Conservation (phyloP, 2,329 filamentous ascomycete species). For the Whalleya microplaca region DNA sequence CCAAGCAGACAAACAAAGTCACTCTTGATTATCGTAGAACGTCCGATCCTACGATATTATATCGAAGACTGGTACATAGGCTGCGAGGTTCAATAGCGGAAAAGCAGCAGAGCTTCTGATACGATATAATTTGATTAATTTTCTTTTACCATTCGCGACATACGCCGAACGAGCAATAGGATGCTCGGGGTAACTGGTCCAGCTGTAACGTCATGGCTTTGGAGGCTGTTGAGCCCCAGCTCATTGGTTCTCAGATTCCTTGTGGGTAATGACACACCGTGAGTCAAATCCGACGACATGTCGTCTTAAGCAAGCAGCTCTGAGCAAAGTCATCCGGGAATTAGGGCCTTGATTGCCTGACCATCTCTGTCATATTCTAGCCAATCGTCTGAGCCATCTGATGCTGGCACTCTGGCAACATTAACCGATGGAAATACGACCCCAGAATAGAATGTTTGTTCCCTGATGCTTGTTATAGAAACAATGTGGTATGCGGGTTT, state of each 20-base stretch:
- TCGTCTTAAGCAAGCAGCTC: slow-evolving; percentile 11
- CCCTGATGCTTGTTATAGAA: neutral
- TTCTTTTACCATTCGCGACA: slow-evolving; percentile 32
- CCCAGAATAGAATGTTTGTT: neutral
- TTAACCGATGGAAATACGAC: neutral
- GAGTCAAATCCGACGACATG: slow-evolving; percentile 30
- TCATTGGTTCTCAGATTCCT: slow-evolving; percentile 8
- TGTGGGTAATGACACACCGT: slow-evolving; percentile 16
- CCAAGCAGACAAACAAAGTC: neutral
- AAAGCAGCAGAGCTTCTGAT: slow-evolving; percentile 19
- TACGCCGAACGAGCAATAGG: slow-evolving; percentile 38
- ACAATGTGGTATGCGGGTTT: neutral
- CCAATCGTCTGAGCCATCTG: neutral
- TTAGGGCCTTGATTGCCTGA: neutral
- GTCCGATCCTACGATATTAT: slow-evolving; percentile 25
- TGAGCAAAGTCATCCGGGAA: neutral
- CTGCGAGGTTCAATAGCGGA: slow-evolving; percentile 10
- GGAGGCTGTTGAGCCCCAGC: neutral
- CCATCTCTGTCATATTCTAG: neutral
- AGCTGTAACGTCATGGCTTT: slow-evolving; percentile 36
- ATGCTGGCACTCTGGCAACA: neutral
- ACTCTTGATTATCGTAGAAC: neutral
- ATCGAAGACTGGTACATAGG: slow-evolving; percentile 12
- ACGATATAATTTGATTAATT: neutral
- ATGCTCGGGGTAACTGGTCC: slow-evolving; percentile 21